Evolutionary conservation across 257 asterid species (phyloP).

Genomic region (Parsonsia alboflavescens): DNA sequence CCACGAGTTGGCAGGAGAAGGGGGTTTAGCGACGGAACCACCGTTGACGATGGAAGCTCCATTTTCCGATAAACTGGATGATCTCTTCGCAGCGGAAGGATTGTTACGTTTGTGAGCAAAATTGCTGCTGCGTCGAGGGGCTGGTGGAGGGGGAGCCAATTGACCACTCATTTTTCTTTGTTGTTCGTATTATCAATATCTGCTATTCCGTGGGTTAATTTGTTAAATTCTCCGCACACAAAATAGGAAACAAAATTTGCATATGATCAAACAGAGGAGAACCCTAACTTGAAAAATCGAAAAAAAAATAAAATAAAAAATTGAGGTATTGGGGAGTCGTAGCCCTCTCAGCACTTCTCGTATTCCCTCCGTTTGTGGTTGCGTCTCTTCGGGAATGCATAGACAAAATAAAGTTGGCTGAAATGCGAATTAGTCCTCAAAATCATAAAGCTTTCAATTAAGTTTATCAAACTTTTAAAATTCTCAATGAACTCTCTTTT

Average conservation of each 20-base stretch:
- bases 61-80: conserved; percentile 44
- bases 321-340: not conserved
- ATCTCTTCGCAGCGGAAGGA: conserved; percentile 33
- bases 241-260: not conserved
- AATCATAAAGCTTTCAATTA: too few species aligned
- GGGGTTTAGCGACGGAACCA: conserved; percentile 42
- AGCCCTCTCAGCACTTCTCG: conserved; percentile 4
- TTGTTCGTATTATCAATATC: not conserved
- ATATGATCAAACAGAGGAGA: not conserved
- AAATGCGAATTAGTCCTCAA: too few species aligned
- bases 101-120: conserved; percentile 38
- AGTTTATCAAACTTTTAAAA: too few species aligned
- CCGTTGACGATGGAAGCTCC: conserved; percentile 28
- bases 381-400: not conserved
- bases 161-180: conserved; percentile 42
- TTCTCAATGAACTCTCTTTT: too few species aligned
- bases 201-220: not conserved
- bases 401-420: not conserved
- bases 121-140: conserved; percentile 52
- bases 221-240: not conserved
- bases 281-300: not conserved
- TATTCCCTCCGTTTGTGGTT: not conserved
- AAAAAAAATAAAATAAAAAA: conserved; percentile 21
- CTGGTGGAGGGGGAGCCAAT: conserved; percentile 31
- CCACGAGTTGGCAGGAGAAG: conserved; percentile 56